Conservation (phyloP, 2,329 filamentous ascomycete genomes). For the Botrytis tulipae region DNA sequence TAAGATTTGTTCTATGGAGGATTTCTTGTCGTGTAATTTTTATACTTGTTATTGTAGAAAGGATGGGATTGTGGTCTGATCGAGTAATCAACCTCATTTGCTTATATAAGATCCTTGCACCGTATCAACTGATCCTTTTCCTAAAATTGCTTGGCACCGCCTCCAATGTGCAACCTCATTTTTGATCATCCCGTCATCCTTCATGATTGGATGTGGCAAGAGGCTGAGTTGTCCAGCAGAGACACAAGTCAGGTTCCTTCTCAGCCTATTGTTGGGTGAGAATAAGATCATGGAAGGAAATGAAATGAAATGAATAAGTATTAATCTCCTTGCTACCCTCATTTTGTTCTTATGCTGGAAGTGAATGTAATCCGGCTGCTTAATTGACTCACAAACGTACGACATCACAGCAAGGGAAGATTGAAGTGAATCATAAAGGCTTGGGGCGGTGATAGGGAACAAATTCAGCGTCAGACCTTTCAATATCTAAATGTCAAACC, state of each 20-base stretch:
- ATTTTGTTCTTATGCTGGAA: neutral
- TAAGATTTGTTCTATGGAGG: neutral
- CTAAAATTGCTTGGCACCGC: conserved; percentile 11
- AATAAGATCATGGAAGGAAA: neutral
- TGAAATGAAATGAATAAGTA: neutral
- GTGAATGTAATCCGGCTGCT: neutral
- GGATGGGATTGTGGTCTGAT: neutral
- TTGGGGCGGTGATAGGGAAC: neutral
- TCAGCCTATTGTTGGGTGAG: conserved; percentile 5
- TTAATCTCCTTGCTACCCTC: conserved; percentile 3
- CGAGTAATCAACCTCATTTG: conserved; percentile 1
- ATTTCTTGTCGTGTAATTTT: neutral
- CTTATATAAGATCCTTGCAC: conserved; percentile 3
- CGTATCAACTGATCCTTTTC: conserved; percentile 1
- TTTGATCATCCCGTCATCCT: neutral
- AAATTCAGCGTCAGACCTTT: neutral
- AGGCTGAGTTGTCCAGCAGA: conserved; percentile 8
- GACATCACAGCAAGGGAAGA: neutral
- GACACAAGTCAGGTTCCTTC: neutral
- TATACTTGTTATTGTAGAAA: neutral
- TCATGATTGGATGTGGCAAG: conserved; percentile 12
- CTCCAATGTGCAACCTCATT: conserved; percentile 11
- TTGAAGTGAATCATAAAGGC: neutral
- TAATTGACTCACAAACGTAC: neutral
- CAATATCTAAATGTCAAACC: neutral